Percentiles rank a stretch among this genome's conserved stretches.
Conservation (phyloP, 78 protist species). For the Monocercomonoides exilis region DNA sequence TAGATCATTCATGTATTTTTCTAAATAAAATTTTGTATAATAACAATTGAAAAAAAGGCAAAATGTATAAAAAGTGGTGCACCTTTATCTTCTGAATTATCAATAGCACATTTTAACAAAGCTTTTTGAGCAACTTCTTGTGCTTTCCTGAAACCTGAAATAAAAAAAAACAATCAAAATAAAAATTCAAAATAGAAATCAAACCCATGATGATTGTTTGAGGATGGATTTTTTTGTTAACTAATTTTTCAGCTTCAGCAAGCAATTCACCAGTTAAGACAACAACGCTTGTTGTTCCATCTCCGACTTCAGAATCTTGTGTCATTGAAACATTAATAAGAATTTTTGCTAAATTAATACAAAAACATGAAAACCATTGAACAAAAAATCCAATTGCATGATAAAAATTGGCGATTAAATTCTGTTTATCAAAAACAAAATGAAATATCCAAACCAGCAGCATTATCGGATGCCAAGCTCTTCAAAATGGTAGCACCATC, state of each 20-base stretch:
- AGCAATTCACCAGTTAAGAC: constrained; percentile 95
- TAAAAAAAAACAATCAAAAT: not conserved
- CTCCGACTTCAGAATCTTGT: constrained; percentile 98
- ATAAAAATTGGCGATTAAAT: not conserved
- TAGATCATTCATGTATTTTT: constrained; percentile 66
- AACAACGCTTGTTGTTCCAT: constrained; percentile 91
- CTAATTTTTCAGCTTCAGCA: constrained; percentile 89
- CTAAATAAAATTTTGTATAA: constrained; percentile 20
- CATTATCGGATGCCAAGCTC: constrained; percentile 76
- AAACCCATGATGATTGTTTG: constrained; percentile 75
- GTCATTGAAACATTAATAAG: constrained; percentile 71
- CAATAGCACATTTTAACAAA: constrained; percentile 49
- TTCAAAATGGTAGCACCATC: constrained; percentile 99
- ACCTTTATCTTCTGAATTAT: constrained; percentile 21
- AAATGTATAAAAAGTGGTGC: not conserved
- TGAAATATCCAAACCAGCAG: constrained; percentile 48
- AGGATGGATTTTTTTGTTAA: constrained; percentile 83
- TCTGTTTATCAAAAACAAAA: not conserved
- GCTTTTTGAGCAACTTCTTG: constrained; percentile 64
- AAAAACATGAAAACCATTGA: not conserved
- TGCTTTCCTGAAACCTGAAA: constrained; percentile 62
- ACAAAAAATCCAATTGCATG: not conserved
- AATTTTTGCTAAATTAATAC: constrained; percentile 22
- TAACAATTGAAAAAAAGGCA: not conserved
- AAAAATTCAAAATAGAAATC: not conserved